phyloP scores from a whole-genome alignment of 2,329 filamentous ascomycete species.

The Pseudogymnoascus sp. region DNA sequence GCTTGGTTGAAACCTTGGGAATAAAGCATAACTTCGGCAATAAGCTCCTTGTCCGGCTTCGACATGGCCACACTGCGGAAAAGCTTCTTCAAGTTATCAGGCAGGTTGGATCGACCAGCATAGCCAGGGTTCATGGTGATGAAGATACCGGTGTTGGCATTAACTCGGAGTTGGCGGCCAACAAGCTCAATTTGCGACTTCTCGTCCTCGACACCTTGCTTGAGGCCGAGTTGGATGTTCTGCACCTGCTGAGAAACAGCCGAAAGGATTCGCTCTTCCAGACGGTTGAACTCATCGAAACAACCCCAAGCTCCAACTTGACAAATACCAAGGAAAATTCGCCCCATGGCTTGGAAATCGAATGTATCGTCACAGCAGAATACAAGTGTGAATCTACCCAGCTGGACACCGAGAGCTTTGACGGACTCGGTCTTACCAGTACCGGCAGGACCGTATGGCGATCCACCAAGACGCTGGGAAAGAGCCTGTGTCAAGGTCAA shows the following conservation, averaged over 20 bases:
- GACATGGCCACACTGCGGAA: constrained; percentile 99
- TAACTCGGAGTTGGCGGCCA: constrained; percentile 81
- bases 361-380: constrained; percentile 99
- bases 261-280: constrained; percentile 95
- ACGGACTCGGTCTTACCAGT: constrained; percentile 99
- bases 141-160: constrained; percentile 93
- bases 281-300: constrained; percentile 99
- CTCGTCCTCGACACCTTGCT: constrained; percentile 72
- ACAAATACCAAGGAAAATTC: constrained; percentile 98
- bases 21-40: constrained; percentile 99
- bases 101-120: constrained; percentile 92
- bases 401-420: constrained; percentile 91
- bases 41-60: constrained; percentile 98
- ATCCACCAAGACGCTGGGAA: constrained; percentile 90
- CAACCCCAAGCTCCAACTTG: constrained; percentile 99
- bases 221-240: constrained; percentile 94
- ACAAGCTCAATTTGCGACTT: constrained; percentile 90
- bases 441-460: constrained; percentile 92
- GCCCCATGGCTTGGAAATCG: constrained; percentile 98
- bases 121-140: constrained; percentile 99
- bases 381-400: constrained; percentile 94
- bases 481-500: constrained; percentile 93
- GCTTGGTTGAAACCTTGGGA: constrained; percentile 98
- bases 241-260: constrained; percentile 99
- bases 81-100: constrained; percentile 98